Evolutionary conservation across 2,329 filamentous ascomycete genomes (phyloP), one percentile per base, ranked within the genome.

Genomic region (Ascochyta rabiei): DNA sequence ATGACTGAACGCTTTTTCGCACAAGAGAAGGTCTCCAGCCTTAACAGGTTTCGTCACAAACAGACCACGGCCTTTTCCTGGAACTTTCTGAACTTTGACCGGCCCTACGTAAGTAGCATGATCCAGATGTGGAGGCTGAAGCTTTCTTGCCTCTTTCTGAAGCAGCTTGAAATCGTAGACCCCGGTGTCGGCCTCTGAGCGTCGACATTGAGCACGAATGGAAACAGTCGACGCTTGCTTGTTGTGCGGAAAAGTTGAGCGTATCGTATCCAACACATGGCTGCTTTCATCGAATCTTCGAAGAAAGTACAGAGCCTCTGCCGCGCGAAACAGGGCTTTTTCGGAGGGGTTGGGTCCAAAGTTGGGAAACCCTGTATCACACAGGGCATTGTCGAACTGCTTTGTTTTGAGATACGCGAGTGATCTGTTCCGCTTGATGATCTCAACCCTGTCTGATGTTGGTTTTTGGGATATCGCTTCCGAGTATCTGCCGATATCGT

Each of bases 1-100:
- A 62, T 83, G 76, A 0, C 67, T 67, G 60, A 85, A 84, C 0
- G 83, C 82, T 56, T 85, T 86, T 55, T 86, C 83, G 41, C 81
- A 85, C 10, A 64, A 18, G 1, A 64, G 12, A 19, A 66, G 23
- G 21, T 64, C 61, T 10, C 63, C 52, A 48, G 53, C 28, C 42
- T 74, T 75, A 2, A 85, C 79, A 0, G 70, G 59, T 24, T 72
- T 68, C 0, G 77, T 83, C 0, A 78, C 80, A 59, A 85, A 86
- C 0, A 85, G 64, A 0, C 82, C 82, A 2, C 75, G 74, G 1
- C 81, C 82, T 10, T 75, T 72, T 6, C 66, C 73, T 0, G 64
- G 61, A 0, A 78, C 76, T 3, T 60, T 19, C 16, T 70, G 75
- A 0, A 84, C 59, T 45, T 73, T 68, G 0, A 83, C 76, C 0